Base-by-base conservation (phyloP, 23 red algal genomes). In the Gracilaria gracilis region DNA sequence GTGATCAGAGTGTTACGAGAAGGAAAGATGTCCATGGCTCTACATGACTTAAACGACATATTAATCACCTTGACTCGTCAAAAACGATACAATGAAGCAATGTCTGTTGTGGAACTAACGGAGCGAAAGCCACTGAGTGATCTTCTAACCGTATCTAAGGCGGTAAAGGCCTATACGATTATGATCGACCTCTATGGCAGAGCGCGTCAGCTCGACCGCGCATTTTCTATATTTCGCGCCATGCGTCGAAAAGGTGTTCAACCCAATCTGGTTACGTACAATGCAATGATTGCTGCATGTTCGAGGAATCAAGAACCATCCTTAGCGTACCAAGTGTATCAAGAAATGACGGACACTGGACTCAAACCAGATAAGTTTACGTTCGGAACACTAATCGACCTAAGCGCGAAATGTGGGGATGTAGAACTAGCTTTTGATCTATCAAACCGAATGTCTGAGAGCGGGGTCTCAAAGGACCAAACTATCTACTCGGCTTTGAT, bases 401-500 rank as follows among this genome's bases (percentile, higher is more conserved):
- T 89, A 25, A 82, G 67, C 83, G 55, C 88, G 28, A 92, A 93
- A 62, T 66, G 75, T 34, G 91, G 91, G 50, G 21, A 87, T 15
- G 67, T 91, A 11, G 76, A 95, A 33, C 65, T 35, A 2, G 96
- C 96, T n/a, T 95, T 98, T 39, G 80, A 85, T 38, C 48, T 95
- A 62, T 88, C 87, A 0, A 32, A 70, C 27, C 74, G 71, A 65
- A 96, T 96, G 95, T 67, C 40, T 37, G 35, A 9, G 31, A 91
- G 90, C 55, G 79, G 82, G 6, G 71, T 98, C 48, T 13, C 19
- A 46, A 93, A 88, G 65, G 96, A 98, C 83, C 73, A 91, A 17
- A 92, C 92, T 33, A 88, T 89, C 25, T 98, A 88, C 67, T 89
- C 91, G 44, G 93, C 96, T 16, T 85, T 98, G 38, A 93, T 98